Base-by-base conservation (phyloP, 306 rosid genomes). In the Oemleria cerasiformis region DNA sequence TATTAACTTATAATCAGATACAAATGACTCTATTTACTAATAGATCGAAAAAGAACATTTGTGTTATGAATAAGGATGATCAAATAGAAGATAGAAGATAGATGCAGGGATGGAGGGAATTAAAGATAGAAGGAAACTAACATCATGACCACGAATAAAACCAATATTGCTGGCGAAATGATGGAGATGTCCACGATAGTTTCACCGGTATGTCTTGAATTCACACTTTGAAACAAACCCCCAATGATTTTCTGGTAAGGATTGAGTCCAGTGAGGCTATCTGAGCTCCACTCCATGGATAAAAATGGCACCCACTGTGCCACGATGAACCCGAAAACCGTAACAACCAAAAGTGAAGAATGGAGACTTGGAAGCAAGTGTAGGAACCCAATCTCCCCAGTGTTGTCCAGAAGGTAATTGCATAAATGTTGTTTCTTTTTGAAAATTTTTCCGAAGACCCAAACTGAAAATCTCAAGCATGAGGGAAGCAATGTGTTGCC, bases 401-500 rank as follows among this genome's bases (percentile, higher is more conserved):
- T 38, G n/a, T 70, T 77, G 42, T 57, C 76, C 71, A 82, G 9
- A 14, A 89, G 68, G 63, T 68, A 87, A 20, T 15, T 17, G 6
- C 57, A 76, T 0, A 54, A 38, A 5, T 68, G 8, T 74, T 83
- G 84, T 65, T 36, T 68, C 23, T 58, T 77, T 72, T 77, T 82
- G 6, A 48, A 65, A 10, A 79, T n/a, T 53, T 79, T 87, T 59
- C 84, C 85, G 60, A 79, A 34, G 6, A 61, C 73, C 85, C 84
- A 79, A 1, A 86, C 62, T 0, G 13, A 45, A 34, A 82, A 51
- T 63, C 91, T 56, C 50, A 87, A 78, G 43, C 74, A 82, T n/a
- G 80, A 21, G 19, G 96, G 92, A 56, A 74, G 86, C 69, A 87
- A 36, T 14, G 92, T 87, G 75, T 87, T 90, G 12, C 91, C 96